These are phyloP conservation scores for Trypanosoma vivax DNA, from an alignment of 208 protist genomes.

Conservation along the genomic window DNA sequence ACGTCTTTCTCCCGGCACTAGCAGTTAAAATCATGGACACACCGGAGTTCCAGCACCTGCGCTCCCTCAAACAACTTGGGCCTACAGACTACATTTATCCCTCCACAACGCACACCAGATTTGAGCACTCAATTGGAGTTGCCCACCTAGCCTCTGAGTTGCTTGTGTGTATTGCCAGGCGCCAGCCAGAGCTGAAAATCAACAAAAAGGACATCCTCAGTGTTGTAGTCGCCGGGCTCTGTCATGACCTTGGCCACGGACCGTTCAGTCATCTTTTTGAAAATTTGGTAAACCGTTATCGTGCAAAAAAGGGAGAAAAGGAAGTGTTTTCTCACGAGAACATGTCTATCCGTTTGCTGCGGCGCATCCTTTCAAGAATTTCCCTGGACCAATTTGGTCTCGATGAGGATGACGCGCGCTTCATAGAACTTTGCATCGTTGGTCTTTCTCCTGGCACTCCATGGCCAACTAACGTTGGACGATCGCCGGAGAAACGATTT, in stretches of 20 bases:
- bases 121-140: slow-evolving; percentile 86
- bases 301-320: neutral
- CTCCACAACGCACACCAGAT: slow-evolving; percentile 72
- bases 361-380: slow-evolving; percentile 18
- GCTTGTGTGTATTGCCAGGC: slow-evolving; percentile 22
- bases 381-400: slow-evolving; percentile 17
- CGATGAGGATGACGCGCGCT: slow-evolving; percentile 18
- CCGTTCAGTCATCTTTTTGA: slow-evolving; percentile 91
- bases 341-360: slow-evolving; percentile 28
- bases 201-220: slow-evolving; percentile 34
- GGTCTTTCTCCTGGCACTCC: slow-evolving; percentile 11
- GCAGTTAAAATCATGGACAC: slow-evolving; percentile 86
- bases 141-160: slow-evolving; percentile 54
- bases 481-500: slow-evolving; percentile 31
- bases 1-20: slow-evolving; percentile 84
- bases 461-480: slow-evolving; percentile 29
- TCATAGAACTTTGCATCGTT: slow-evolving; percentile 26
- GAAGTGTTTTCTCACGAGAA: slow-evolving; percentile 25
- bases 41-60: slow-evolving; percentile 82
- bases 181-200: slow-evolving; percentile 70
- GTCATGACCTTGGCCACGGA: slow-evolving; percentile 89
- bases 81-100: slow-evolving; percentile 72
- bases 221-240: slow-evolving; percentile 82
- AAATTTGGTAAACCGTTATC: slow-evolving; percentile 21
- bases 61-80: slow-evolving; percentile 86